phyloP scores from a whole-genome alignment of 2,329 filamentous ascomycete genomes.

The Aspergillus neoniger region DNA sequence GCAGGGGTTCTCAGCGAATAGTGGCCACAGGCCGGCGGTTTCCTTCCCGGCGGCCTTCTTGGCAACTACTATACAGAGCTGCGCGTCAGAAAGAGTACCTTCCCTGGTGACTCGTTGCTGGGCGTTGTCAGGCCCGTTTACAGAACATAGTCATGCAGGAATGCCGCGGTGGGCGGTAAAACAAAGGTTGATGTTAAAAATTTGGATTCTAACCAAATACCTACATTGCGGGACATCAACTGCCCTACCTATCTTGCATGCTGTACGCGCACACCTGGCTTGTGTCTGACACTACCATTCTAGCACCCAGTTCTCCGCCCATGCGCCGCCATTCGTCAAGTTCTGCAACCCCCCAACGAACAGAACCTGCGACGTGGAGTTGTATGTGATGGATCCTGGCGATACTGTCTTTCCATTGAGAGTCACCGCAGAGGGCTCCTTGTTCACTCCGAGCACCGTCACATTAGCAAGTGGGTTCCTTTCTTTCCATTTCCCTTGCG shows the following conservation, averaged over 20 bases:
- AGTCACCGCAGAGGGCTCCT: conserved; percentile 47
- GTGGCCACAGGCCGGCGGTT: neutral
- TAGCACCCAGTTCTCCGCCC: conserved; percentile 59
- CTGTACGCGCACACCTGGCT: neutral
- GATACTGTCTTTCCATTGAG: conserved; percentile 55
- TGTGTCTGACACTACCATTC: conserved; percentile 47
- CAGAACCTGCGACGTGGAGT: conserved; percentile 52
- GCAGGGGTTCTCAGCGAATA: neutral
- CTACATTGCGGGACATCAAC: neutral
- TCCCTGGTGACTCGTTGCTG: neutral
- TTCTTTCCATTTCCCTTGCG: conserved; percentile 58
- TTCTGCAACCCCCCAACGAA: conserved; percentile 53
- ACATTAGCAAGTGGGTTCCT: conserved; percentile 62
- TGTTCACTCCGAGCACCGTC: conserved; percentile 61
- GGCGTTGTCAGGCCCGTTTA: neutral
- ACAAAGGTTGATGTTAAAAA: neutral
- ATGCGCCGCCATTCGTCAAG: conserved; percentile 58
- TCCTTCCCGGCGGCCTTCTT: neutral
- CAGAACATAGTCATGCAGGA: neutral
- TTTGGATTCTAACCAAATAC: neutral
- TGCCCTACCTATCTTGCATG: neutral
- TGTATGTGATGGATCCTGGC: conserved; percentile 50
- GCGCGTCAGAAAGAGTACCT: no score
- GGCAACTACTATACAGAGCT: neutral
- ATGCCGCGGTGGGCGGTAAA: neutral